Evolutionary conservation across 768 basidiomycete genomes (phyloP).

Genomic region (Panellus pusillus): DNA sequence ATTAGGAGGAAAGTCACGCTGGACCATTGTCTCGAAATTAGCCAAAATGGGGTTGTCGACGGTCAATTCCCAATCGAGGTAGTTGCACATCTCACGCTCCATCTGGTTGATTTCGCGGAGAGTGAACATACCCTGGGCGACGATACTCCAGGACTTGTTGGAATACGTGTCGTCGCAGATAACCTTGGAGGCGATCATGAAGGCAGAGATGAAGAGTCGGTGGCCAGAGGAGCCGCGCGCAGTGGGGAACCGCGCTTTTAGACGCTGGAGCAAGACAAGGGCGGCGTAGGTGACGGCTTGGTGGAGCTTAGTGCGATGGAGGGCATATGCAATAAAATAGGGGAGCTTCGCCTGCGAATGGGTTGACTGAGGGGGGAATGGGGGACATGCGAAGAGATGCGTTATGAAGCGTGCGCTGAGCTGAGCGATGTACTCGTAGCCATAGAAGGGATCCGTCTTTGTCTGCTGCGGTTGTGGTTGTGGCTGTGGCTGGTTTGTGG

Average conservation of each 20-base stretch:
- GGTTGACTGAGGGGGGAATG: conserved; percentile 62
- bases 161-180: conserved; percentile 94
- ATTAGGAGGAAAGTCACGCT: conserved; percentile 51
- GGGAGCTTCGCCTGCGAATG: conserved; percentile 65
- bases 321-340: conserved; percentile 83
- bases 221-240: conserved; percentile 90
- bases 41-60: conserved; percentile 62
- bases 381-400: conserved; percentile 84
- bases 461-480: conserved; percentile 27
- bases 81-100: conserved; percentile 92
- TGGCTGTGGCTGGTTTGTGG: conserved; percentile 20
- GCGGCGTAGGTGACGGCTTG: conserved; percentile 69
- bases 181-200: conserved; percentile 92
- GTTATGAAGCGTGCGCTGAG: conserved; percentile 80
- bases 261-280: conserved; percentile 67
- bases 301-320: conserved; percentile 80
- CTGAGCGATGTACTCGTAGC: conserved; percentile 71
- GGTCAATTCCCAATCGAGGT: conserved; percentile 90
- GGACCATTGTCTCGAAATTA: conserved; percentile 62
- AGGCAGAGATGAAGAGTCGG: conserved; percentile 85
- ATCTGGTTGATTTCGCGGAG: conserved; percentile 94
- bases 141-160: conserved; percentile 90
- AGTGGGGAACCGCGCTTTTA: conserved; percentile 91
- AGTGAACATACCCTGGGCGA: conserved; percentile 84
- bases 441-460: conserved; percentile 62